Conservation (phyloP, 768 basidiomycete genomes). For the Scleroderma citrinum region DNA sequence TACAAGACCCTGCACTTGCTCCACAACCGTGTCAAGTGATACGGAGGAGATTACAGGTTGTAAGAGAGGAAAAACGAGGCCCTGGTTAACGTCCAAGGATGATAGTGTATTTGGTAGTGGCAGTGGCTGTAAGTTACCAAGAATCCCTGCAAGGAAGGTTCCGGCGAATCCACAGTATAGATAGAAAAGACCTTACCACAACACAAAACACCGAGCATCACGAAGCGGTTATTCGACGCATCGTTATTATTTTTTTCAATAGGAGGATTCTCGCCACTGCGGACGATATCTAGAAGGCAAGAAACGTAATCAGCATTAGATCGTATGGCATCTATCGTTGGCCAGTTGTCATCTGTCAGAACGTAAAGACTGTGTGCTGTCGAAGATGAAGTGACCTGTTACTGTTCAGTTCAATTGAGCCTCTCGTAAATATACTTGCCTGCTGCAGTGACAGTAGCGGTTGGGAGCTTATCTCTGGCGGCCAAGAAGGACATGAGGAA, state of each 20-base stretch:
- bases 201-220: constrained; percentile 59
- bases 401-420: background rate
- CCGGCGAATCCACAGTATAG: background rate
- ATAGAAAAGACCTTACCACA: constrained; percentile 46
- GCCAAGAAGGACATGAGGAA: constrained; percentile 90
- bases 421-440: constrained; percentile 41
- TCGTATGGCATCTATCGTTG: constrained; percentile 61
- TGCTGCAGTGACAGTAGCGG: constrained; percentile 71
- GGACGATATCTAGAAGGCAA: constrained; percentile 60
- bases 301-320: constrained; percentile 54
- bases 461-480: constrained; percentile 60
- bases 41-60: constrained; percentile 58
- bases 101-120: constrained; percentile 62
- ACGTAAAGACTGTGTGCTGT: constrained; percentile 90
- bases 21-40: constrained; percentile 46
- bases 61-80: constrained; percentile 65
- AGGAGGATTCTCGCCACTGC: constrained; percentile 23
- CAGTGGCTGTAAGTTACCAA: constrained; percentile 72
- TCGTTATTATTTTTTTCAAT: constrained; percentile 41
- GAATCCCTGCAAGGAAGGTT: constrained; percentile 45
- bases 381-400: background rate
- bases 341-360: constrained; percentile 85
- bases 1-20: constrained; percentile 46
- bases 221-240: constrained; percentile 39
- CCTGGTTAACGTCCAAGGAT: constrained; percentile 62